Conservation (phyloP, 305 asterid genomes). For the Plantago lanceolata region DNA sequence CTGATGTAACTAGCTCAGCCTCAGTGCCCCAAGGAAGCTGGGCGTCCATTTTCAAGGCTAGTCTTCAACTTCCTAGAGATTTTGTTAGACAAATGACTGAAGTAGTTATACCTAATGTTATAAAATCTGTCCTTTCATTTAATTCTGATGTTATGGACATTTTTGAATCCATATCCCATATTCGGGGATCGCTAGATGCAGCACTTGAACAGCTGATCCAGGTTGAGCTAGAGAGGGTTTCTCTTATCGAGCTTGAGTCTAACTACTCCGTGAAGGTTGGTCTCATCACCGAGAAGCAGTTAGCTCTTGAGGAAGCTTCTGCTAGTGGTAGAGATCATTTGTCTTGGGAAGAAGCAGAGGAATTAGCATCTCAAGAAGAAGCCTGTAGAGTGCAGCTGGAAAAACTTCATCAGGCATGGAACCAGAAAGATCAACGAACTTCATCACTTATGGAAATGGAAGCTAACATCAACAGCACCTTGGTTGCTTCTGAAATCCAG, state of each 20-base stretch:
- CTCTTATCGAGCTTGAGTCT: constrained; percentile 80
- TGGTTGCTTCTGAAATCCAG: constrained; percentile 55
- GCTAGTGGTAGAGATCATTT: constrained; percentile 86
- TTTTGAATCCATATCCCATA: constrained; percentile 80
- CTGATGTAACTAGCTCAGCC: constrained; percentile 35
- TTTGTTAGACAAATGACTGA: constrained; percentile 59
- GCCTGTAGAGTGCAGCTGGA: constrained; percentile 93
- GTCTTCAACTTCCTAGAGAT: constrained; percentile 56
- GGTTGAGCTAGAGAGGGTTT: constrained; percentile 81
- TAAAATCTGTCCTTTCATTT: constrained; percentile 62
- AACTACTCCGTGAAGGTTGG: constrained; percentile 89
- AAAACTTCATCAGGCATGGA: constrained; percentile 88
- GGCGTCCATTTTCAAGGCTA: constrained; percentile 59
- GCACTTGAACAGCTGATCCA: constrained; percentile 87
- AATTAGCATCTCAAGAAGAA: constrained; percentile 99
- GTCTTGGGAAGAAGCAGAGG: constrained; percentile 99
- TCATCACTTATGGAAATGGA: constrained; percentile 75
- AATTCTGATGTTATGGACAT: constrained; percentile 82
- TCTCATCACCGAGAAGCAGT: constrained; percentile 80
- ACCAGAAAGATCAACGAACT: constrained; percentile 70
- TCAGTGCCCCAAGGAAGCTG: constrained; percentile 44
- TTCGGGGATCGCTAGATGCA: constrained; percentile 80
- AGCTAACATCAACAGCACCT: constrained; percentile 47
- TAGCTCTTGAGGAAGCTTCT: constrained; percentile 97
- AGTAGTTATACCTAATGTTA: constrained; percentile 65